Evolutionary conservation across 2,329 filamentous ascomycete species (phyloP), one percentile per base, ranked within the genome.

Genomic region (Sporothrix dimorphospora): DNA sequence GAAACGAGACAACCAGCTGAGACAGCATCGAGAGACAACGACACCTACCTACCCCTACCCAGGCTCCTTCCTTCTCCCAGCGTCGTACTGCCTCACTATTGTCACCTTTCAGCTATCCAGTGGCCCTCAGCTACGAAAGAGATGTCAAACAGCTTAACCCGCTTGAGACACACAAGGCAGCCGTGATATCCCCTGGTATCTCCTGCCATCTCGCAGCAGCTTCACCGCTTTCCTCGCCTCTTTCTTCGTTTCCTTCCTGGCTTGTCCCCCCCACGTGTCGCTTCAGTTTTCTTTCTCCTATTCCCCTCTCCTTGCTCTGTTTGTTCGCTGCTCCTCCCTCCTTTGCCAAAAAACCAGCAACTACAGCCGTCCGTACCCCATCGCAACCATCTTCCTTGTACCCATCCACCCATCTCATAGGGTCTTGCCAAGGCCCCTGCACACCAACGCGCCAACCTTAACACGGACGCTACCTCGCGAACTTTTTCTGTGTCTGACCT

Each of bases 201-300:
- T 19, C 24, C 12, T 38, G 14, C 2, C 55, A n/a, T 40, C 30
- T 38, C 30, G 57, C n/a, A 63, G n/a, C 57, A 24, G 11, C 38
- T 14, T 63, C 45, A n/a, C 27, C 24, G 27, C 19, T 14, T 24
- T 49, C 45, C 27, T 12, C 21, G 21, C 57, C 6, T 57, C 34
- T 51, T 69, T 40, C n/a, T 69, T 24, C 55, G 14, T 7, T 24
- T 51, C 45, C n/a, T 70, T 40, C 55, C 12, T 61, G 42, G 11
- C 59, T 51, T 51, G 24, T 19, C 40, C 53, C 40, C 53, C 38
- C 38, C 24, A 16, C 53, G 8, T 40, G 38, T 61, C n/a, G 57
- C 34, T 16, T 45, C 16, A 6, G 3, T 21, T 24, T 4, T 27
- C 24, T 27, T 59, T 59, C 5, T 47, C 14, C 6, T 19, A n/a